A percentile compares a stretch with the other conserved stretches of the same genome.
phyloP scores from a whole-genome alignment of 2,329 filamentous ascomycete genomes.

The Fusarium anguioides region DNA sequence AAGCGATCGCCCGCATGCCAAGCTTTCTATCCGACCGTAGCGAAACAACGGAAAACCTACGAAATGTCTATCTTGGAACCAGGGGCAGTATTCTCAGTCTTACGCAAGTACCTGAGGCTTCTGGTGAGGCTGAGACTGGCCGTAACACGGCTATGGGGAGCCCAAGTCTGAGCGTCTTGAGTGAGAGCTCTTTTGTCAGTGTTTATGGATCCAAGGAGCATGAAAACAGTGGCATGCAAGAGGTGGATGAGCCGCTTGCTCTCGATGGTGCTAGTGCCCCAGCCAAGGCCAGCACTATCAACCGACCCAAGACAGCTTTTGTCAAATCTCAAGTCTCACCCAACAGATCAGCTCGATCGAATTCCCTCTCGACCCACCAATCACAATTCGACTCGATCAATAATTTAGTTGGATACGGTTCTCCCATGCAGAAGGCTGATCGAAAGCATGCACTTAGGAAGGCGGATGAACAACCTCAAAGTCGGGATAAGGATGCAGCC shows the following conservation, averaged over 20 bases:
- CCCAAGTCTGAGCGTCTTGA: conserved; percentile 71
- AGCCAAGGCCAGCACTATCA: conserved; percentile 30
- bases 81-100: conserved; percentile 63
- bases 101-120: conserved; percentile 58
- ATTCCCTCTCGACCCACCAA: conserved; percentile 48
- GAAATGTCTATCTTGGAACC: conserved; percentile 67
- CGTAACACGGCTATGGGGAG: conserved; percentile 59
- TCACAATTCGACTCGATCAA: conserved; percentile 59
- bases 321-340: conserved; percentile 18
- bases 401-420: conserved; percentile 57
- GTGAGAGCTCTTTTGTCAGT: conserved; percentile 74
- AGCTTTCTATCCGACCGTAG: conserved; percentile 72
- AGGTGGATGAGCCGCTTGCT: conserved; percentile 48
- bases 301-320: conserved; percentile 40
- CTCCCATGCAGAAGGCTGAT: conserved; percentile 64
- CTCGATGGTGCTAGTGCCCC: conserved; percentile 44
- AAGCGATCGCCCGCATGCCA: conserved; percentile 66
- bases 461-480: conserved; percentile 49
- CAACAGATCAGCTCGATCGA: conserved; percentile 40
- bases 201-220: conserved; percentile 65
- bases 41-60: conserved; percentile 69
- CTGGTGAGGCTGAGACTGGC: conserved; percentile 37
- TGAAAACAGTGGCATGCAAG: conserved; percentile 39
- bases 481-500: conserved; percentile 40
- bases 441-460: conserved; percentile 45